These are phyloP conservation scores for Penicillium sp. DNA, from an alignment of 2,329 filamentous ascomycete genomes.

Conservation along the genomic window DNA sequence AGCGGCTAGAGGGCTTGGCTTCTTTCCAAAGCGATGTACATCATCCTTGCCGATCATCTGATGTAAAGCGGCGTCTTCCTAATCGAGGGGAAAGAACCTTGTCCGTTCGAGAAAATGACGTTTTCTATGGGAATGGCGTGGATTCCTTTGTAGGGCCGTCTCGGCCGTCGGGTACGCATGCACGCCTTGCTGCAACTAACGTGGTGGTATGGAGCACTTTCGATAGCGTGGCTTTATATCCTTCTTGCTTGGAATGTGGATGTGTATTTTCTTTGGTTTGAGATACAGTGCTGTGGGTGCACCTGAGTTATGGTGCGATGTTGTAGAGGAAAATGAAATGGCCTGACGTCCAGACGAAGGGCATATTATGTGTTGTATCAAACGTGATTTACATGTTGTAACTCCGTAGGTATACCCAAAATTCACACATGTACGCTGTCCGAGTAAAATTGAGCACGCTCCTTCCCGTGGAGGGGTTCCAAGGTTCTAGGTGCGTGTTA, in stretches of 20 bases:
- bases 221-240: neutral
- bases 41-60: conserved; percentile 15
- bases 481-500: neutral
- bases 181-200: conserved; percentile 12
- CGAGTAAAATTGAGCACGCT: neutral
- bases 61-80: neutral
- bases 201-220: neutral
- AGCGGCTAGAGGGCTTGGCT: conserved; percentile 10
- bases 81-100: neutral
- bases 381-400: neutral
- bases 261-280: neutral
- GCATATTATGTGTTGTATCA: neutral
- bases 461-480: neutral
- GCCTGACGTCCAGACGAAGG: neutral
- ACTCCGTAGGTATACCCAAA: neutral
- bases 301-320: neutral
- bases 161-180: conserved; percentile 24
- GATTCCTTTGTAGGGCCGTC: conserved; percentile 11
- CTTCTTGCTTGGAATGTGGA: neutral
- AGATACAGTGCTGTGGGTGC: neutral
- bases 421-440: neutral
- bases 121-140: neutral
- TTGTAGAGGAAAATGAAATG: neutral
- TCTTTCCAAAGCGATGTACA: neutral
- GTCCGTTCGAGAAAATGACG: neutral